Evolutionary conservation across 1,139 yeast genomes (phyloP), one percentile per base, ranked within the genome.

Genomic region (Taphrina wiesneri): DNA sequence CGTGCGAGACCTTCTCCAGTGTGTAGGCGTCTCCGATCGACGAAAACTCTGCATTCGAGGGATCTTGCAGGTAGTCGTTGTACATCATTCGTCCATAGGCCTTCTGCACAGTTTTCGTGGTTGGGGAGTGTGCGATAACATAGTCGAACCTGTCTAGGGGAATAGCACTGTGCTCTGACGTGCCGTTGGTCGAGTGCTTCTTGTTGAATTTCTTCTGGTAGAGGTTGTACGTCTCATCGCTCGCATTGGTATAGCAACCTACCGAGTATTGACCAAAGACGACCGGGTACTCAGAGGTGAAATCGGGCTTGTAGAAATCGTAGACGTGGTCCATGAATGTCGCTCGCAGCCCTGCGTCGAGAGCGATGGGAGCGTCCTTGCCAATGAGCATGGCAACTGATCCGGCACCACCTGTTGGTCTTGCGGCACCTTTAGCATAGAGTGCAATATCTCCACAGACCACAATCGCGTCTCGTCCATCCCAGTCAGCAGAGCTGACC

Each of bases 401-500:
- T 75, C 99, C 99, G 68, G 96, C 98, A 80, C 99, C 99, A 77
- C 99, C 99, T 68, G 99, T 93, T 74, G 99, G 99, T 82, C 99
- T 87, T 67, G 99, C 99, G 61, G 96, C 88, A 77, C 99, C 99
- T 80, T 92, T 85, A 73, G 93, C 91, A 79, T 95, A 95, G 73
- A 95, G 88, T 75, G 99, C 99, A 77, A 95, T 93, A 78, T 95
- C 99, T 78, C 97, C 98, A 75, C 95, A 87, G 49, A 92, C 97
- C 67, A 92, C 99, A 74, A 93, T 85, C 69, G 99, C 99, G 75
- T 93, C 92, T 79, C 99, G 86, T 71, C 99, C 99, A 76, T 95
- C 99, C 99, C 99, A 95, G 57, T 93, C 83, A 41, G 92, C 86
- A 39, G 97, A 90, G 79, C 93, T 97, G 73, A 95, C 80, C 99